A percentile compares a stretch with the other conserved stretches of the same genome.
Conservation (phyloP, 78 protist genomes). For the Dictyostelium capitatum region DNA sequence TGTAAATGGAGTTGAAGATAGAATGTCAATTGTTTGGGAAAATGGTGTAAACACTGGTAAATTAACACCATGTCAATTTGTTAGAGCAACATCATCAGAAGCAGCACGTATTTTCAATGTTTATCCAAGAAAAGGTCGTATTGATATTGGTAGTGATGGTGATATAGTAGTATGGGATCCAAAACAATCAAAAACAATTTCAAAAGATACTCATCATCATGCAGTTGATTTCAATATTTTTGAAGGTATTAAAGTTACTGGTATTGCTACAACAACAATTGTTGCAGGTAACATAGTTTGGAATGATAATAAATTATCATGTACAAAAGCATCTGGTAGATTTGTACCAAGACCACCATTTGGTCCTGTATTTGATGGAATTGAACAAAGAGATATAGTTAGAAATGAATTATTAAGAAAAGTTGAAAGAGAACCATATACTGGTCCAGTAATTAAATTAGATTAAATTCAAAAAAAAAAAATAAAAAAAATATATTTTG, state of each 20-base stretch:
- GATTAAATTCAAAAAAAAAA: neutral
- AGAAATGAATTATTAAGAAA: conserved; percentile 75
- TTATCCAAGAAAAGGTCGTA: conserved; percentile 94
- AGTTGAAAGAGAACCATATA: conserved; percentile 87
- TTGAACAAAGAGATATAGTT: conserved; percentile 45
- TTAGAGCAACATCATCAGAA: conserved; percentile 88
- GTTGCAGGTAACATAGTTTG: conserved; percentile 78
- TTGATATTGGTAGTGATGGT: conserved; percentile 92
- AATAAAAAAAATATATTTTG: neutral
- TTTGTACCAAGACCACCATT: conserved; percentile 78
- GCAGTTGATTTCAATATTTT: conserved; percentile 93
- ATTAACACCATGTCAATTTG: conserved; percentile 84
- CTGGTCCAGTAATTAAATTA: conserved; percentile 51
- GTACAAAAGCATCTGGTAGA: conserved; percentile 76
- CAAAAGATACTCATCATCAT: conserved; percentile 87
- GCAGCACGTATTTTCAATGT: conserved; percentile 93
- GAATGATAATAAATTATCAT: conserved; percentile 43
- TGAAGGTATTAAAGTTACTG: conserved; percentile 91
- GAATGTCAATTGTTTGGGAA: conserved; percentile 93
- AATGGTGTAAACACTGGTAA: conserved; percentile 81
- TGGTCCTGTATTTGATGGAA: conserved; percentile 81
- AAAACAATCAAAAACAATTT: conserved; percentile 76
- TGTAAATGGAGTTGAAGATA: conserved; percentile 93
- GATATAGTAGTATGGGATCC: conserved; percentile 93
- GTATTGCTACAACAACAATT: conserved; percentile 72